Percentiles rank a stretch among this genome's conserved stretches.
Conservation (phyloP, 2,329 filamentous ascomycete species). For the Fusarium torreyae region DNA sequence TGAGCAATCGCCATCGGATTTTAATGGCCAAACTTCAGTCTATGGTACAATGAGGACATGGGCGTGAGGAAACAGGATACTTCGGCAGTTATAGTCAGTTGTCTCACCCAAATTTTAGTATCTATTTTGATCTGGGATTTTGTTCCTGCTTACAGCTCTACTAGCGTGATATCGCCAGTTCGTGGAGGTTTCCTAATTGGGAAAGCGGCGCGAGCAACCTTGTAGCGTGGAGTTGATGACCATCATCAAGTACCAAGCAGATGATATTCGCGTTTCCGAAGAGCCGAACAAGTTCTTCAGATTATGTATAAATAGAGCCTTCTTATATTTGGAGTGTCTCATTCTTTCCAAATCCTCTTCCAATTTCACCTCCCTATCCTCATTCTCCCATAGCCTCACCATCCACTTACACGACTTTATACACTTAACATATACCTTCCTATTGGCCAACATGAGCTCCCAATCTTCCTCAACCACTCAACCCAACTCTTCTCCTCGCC, state of each 20-base stretch:
- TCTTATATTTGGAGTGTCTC: neutral
- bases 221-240: conserved; percentile 18
- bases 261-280: conserved; percentile 6
- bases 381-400: neutral
- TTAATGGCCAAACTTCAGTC: too few relatives aligned
- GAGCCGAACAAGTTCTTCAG: neutral
- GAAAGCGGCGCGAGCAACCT: conserved; percentile 36
- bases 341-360: neutral
- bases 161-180: conserved; percentile 7
- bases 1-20: too few relatives aligned
- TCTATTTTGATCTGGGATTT: too few relatives aligned
- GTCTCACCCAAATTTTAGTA: too few relatives aligned
- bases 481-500: conserved; percentile 6
- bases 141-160: conserved; percentile 5
- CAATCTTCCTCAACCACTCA: neutral
- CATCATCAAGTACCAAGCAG: neutral
- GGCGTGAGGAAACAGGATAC: too few relatives aligned
- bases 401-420: conserved; percentile 1
- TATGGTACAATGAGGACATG: too few relatives aligned
- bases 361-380: neutral
- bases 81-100: too few relatives aligned
- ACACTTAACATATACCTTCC: neutral
- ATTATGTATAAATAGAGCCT: conserved; percentile 13
- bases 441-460: conserved; percentile 6
- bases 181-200: conserved; percentile 34